phyloP scores from a whole-genome alignment of 225 moss, liverwort and hornwort species.

The Marchantia paleacea region DNA sequence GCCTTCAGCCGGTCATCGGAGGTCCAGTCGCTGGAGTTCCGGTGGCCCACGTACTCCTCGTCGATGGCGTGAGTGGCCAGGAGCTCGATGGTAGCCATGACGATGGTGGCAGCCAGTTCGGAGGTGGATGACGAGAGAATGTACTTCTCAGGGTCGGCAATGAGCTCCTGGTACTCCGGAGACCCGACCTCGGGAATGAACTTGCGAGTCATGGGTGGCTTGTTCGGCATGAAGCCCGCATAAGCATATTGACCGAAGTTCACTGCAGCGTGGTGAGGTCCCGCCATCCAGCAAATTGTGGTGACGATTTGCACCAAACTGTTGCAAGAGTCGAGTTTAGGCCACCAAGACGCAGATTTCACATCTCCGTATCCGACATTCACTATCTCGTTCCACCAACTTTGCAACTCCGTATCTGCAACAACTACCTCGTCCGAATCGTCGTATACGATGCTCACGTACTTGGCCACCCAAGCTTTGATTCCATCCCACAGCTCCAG shows the following conservation, averaged over 20 bases:
- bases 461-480: conserved; percentile 23
- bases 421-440: conserved; percentile 33
- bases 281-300: conserved; percentile 35
- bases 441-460: conserved; percentile 23
- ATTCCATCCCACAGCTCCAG: conserved; percentile 40
- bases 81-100: conserved; percentile 27
- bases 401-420: conserved; percentile 35
- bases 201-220: conserved; percentile 17
- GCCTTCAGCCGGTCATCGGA: conserved; percentile 17
- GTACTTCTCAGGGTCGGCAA: conserved; percentile 27
- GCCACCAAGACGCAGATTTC: conserved; percentile 36
- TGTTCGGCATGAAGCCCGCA: conserved; percentile 33
- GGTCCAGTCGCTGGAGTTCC: conserved; percentile 29
- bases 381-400: conserved; percentile 37
- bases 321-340: conserved; percentile 28
- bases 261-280: conserved; percentile 36
- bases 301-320: conserved; percentile 25
- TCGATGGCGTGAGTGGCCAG: conserved; percentile 33
- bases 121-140: background rate
- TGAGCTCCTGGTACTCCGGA: conserved; percentile 15
- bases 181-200: conserved; percentile 33
- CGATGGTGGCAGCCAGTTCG: conserved; percentile 10
- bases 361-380: conserved; percentile 36
- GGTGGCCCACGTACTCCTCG: conserved; percentile 41
- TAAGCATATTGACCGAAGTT: conserved; percentile 46